Conservation (phyloP, 805 yeast genomes). For the Sugiyamaella marilandica region DNA sequence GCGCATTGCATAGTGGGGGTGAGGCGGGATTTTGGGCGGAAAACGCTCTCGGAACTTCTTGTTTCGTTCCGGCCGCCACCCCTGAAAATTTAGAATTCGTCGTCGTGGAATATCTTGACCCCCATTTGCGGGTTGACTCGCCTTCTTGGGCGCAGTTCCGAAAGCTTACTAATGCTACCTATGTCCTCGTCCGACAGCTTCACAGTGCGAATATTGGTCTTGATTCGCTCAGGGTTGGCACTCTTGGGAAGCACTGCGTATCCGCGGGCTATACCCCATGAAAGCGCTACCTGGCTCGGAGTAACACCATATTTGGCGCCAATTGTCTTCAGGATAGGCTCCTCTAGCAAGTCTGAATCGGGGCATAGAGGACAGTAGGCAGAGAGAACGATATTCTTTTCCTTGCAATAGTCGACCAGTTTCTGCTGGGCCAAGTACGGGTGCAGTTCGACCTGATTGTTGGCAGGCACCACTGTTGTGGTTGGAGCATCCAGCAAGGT, state of each 20-base stretch:
- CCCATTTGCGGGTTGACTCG: neutral
- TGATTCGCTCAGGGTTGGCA: slow-evolving; percentile 57
- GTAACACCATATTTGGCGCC: slow-evolving; percentile 52
- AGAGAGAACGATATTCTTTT: slow-evolving; percentile 51
- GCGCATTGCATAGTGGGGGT: neutral
- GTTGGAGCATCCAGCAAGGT: slow-evolving; percentile 39
- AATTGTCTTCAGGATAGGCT: slow-evolving; percentile 45
- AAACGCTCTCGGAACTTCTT: neutral
- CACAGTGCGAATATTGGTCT: slow-evolving; percentile 35
- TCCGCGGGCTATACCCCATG: slow-evolving; percentile 61
- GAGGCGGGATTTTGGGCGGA: neutral
- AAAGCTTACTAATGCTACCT: slow-evolving; percentile 27
- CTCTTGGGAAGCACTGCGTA: slow-evolving; percentile 65
- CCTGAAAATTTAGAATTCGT: neutral
- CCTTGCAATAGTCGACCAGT: slow-evolving; percentile 46
- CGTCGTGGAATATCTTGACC: neutral
- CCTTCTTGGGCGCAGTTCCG: slow-evolving; percentile 4
- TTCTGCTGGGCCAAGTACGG: slow-evolving; percentile 64
- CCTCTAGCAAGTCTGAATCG: slow-evolving; percentile 50
- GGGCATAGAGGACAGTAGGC: slow-evolving; percentile 73
- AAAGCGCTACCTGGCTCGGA: slow-evolving; percentile 53
- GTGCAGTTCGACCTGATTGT: slow-evolving; percentile 72
- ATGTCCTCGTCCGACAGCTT: slow-evolving; percentile 42
- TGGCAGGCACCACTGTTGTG: slow-evolving; percentile 51
- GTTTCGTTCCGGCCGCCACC: neutral